A percentile compares a stretch with the other conserved stretches of the same genome.
Conservation (phyloP, 1,139 yeast genomes). For the Debaryomyces subglobosus region DNA sequence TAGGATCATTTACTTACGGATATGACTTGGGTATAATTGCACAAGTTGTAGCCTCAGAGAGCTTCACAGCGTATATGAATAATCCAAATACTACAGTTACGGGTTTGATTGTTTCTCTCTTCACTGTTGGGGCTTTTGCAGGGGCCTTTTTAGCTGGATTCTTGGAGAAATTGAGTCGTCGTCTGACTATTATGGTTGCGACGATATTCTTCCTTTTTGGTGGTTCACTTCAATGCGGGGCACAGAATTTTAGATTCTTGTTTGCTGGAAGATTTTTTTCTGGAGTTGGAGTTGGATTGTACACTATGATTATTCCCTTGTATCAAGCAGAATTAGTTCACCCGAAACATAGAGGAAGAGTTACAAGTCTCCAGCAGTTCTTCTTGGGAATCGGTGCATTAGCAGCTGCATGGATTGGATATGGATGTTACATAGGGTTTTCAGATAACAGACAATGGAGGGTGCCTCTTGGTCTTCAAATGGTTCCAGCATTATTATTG, state of each 20-base stretch:
- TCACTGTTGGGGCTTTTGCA: conserved; percentile 32
- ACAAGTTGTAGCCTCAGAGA: conserved; percentile 27
- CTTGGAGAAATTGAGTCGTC: background rate
- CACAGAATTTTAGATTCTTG: conserved; percentile 22
- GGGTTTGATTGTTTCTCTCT: conserved; percentile 30
- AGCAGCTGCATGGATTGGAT: conserved; percentile 72
- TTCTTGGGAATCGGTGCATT: conserved; percentile 68
- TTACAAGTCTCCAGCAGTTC: conserved; percentile 67
- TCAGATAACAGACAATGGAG: conserved; percentile 17
- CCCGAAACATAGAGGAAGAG: conserved; percentile 66
- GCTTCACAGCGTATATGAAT: conserved; percentile 18
- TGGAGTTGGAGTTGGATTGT: conserved; percentile 27
- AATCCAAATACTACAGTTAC: conserved; percentile 23
- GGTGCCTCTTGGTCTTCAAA: conserved; percentile 30
- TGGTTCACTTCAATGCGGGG: conserved; percentile 12
- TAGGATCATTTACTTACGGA: conserved; percentile 31
- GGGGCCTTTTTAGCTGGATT: conserved; percentile 25
- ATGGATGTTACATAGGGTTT: conserved; percentile 52
- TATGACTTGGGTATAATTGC: conserved; percentile 29
- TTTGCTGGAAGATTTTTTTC: conserved; percentile 30
- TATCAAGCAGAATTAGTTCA: conserved; percentile 25
- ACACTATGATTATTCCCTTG: conserved; percentile 27
- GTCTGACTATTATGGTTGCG: conserved; percentile 11
- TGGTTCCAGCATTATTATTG: conserved; percentile 25
- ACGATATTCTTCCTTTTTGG: conserved; percentile 18